These are phyloP conservation scores for Metschnikowia reukaufii DNA, from an alignment of 805 yeast species.

Conservation along the genomic window DNA sequence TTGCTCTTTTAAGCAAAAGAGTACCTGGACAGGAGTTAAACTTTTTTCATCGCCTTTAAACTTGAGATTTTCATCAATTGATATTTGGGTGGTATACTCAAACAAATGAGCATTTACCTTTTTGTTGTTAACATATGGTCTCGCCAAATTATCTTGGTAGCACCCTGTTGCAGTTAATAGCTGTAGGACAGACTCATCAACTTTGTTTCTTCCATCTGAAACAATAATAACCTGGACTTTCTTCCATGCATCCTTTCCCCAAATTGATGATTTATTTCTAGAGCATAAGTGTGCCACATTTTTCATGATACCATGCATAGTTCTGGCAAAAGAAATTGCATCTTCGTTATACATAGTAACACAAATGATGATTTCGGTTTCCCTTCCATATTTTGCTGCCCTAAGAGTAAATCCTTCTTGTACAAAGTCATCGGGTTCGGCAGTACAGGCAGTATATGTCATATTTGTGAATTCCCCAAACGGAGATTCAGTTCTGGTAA, in stretches of 20 bases:
- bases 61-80: constrained; percentile 83
- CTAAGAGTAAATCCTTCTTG: constrained; percentile 81
- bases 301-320: constrained; percentile 91
- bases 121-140: constrained; percentile 87
- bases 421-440: constrained; percentile 84
- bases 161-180: constrained; percentile 92
- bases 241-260: constrained; percentile 98
- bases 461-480: constrained; percentile 92
- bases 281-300: constrained; percentile 86
- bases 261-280: constrained; percentile 75
- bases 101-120: constrained; percentile 92
- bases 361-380: constrained; percentile 88
- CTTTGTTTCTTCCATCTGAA: constrained; percentile 92
- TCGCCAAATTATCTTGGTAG: constrained; percentile 96
- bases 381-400: constrained; percentile 83
- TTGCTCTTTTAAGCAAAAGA: constrained; percentile 89
- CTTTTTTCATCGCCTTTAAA: constrained; percentile 90
- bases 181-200: constrained; percentile 81
- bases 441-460: constrained; percentile 96
- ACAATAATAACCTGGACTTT: constrained; percentile 89
- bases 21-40: constrained; percentile 89
- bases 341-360: constrained; percentile 98
- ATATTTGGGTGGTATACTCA: constrained; percentile 94
- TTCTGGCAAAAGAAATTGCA: constrained; percentile 84
- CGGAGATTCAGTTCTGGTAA: constrained; percentile 74